Conservation (phyloP, 192 early-diverging fungal species). For the Coemansia sp. region DNA sequence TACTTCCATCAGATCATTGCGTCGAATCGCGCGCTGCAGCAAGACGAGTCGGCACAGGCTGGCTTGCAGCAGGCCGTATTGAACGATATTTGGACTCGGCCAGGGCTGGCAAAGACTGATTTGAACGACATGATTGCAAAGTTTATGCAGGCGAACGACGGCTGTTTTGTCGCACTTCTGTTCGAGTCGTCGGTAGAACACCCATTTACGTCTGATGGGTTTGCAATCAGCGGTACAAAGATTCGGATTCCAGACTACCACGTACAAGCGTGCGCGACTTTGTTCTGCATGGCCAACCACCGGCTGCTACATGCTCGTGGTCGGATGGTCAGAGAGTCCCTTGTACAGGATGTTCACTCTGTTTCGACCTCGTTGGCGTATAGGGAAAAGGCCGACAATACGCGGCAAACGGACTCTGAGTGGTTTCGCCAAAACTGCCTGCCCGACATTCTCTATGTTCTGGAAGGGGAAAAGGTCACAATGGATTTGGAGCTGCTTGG, state of each 20-base stretch:
- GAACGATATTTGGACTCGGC: slow-evolving; percentile 42
- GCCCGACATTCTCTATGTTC: slow-evolving; percentile 42
- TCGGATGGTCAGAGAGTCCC: slow-evolving; percentile 23
- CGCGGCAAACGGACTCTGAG: slow-evolving; percentile 36
- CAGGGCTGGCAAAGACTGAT: slow-evolving; percentile 23
- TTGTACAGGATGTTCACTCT: slow-evolving; percentile 35
- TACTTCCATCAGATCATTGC: slow-evolving; percentile 52
- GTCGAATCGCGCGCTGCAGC: slow-evolving; percentile 37
- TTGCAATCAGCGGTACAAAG: slow-evolving; percentile 41
- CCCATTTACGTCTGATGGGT: slow-evolving; percentile 38
- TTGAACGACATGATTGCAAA: slow-evolving; percentile 22
- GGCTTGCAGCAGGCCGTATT: slow-evolving; percentile 21
- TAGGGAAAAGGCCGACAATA: background rate
- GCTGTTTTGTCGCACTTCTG: slow-evolving; percentile 48
- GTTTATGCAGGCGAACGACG: slow-evolving; percentile 45
- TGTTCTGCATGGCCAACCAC: slow-evolving; percentile 47
- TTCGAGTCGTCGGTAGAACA: slow-evolving; percentile 50
- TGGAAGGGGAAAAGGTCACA: slow-evolving; percentile 26
- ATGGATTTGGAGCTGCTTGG: slow-evolving; percentile 48
- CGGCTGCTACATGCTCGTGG: slow-evolving; percentile 30
- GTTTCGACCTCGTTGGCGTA: background rate
- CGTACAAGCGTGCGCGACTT: slow-evolving; percentile 48
- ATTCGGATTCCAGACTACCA: slow-evolving; percentile 40
- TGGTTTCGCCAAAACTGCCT: slow-evolving; percentile 55
- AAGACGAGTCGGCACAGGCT: slow-evolving; percentile 22